Evolutionary conservation across 2,329 filamentous ascomycete species (phyloP), one percentile per base, ranked within the genome.

Genomic region (Alternaria triticina): DNA sequence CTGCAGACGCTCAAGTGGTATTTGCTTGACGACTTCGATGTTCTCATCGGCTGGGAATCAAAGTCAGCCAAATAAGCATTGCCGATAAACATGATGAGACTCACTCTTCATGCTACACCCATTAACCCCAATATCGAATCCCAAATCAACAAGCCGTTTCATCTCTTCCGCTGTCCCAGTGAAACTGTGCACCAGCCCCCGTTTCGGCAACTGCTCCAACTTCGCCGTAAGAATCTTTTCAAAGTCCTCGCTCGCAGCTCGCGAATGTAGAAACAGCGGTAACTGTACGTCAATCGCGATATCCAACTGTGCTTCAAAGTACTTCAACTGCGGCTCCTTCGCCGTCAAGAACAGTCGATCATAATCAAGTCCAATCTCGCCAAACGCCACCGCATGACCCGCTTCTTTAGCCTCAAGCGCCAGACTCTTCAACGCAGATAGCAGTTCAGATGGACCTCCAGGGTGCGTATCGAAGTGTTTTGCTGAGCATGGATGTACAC

Each of bases 301-400:
- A 61, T 91, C 87, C 5, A 98, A 86, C 79, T 99, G 96, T 7
- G 87, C 87, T 45, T 90, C 88, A 78, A 99, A 99, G 64, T 93
- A 94, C 75, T 93, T 90, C 28, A 94, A 84, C 80, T 99, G 96
- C 15, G 90, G 87, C 23, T 90, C 89, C 74, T 90, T 92, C 43
- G 90, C 88, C 74, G 92, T 94, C 73, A 94, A 90, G 73, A 93
- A 91, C 36, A 99, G 83, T 2, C 96, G 89, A 82, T 99, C 96
- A 77, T 98, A 99, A 82, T 99, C 96, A 5, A 99, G 90, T 2
- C 96, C 96, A 66, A 99, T 93, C 81, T 99, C 96, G 52, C 96
- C 96, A 77, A 97, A 94, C 7, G 96, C 95, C 7, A 88, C 86
- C 1, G 93, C 90, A 44, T 92, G 85, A 0, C 87, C 86, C 11